These are phyloP conservation scores for Fragaria nilgerrensis DNA, from an alignment of 306 rosid genomes.

Conservation along the genomic window DNA sequence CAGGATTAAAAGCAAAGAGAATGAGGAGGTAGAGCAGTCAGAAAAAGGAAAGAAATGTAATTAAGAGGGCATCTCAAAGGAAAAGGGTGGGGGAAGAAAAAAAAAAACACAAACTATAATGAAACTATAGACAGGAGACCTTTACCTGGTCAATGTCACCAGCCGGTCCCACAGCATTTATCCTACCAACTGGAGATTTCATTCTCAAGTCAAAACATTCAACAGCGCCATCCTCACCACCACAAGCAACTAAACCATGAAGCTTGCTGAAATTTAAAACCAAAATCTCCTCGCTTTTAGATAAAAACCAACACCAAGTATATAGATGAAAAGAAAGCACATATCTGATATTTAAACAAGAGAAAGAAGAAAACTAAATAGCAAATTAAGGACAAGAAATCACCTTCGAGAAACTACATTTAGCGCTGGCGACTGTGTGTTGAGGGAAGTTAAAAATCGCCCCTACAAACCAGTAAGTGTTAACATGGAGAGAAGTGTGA, in stretches of 20 bases:
- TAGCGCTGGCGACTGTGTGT: constrained; percentile 78
- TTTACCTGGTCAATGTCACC: constrained; percentile 76
- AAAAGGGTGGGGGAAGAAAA: neutral
- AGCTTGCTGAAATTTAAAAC: constrained; percentile 59
- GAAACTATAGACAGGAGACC: constrained; percentile 13
- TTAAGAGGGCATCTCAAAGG: neutral
- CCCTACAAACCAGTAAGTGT: constrained; percentile 49
- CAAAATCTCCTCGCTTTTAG: constrained; percentile 22
- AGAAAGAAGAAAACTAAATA: constrained; percentile 24
- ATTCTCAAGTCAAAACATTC: constrained; percentile 88
- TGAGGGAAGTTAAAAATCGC: constrained; percentile 74
- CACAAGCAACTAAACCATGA: constrained; percentile 93
- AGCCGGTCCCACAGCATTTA: constrained; percentile 70
- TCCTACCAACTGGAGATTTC: constrained; percentile 86
- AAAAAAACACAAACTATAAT: neutral
- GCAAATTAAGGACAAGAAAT: constrained; percentile 25
- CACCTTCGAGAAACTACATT: constrained; percentile 92
- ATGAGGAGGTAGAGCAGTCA: neutral
- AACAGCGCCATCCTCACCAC: constrained; percentile 93
- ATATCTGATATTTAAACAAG: constrained; percentile 21
- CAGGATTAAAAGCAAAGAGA: neutral
- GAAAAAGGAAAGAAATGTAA: neutral
- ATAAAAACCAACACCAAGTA: constrained; percentile 16
- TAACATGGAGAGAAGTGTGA: constrained; percentile 1
- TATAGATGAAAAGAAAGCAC: neutral